Percentiles rank a stretch among this genome's conserved stretches.
phyloP scores from a whole-genome alignment of 1,284 basidiomycete genomes.

The Meira miltonrushii region DNA sequence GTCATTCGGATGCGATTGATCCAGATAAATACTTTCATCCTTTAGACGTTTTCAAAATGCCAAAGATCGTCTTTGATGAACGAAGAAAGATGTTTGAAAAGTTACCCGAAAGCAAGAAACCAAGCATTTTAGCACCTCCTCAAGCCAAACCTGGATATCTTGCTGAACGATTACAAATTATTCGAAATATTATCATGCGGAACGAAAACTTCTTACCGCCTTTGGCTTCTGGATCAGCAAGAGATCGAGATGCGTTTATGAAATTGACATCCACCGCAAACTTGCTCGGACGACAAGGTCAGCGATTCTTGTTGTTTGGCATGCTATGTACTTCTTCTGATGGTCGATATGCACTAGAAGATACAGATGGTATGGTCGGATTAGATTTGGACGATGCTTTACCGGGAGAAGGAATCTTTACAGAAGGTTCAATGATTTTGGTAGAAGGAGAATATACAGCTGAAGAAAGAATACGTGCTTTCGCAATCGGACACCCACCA shows the following conservation, averaged over 20 bases:
- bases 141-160: conserved; percentile 26
- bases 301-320: conserved; percentile 87
- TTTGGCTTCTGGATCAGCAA: conserved; percentile 23
- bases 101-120: neutral
- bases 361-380: conserved; percentile 82
- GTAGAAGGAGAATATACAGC: conserved; percentile 95
- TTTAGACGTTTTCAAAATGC: conserved; percentile 90
- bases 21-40: conserved; percentile 78
- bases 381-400: conserved; percentile 77
- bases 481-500: conserved; percentile 94
- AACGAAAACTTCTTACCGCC: conserved; percentile 51
- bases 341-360: conserved; percentile 83
- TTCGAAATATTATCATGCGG: conserved; percentile 39
- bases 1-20: conserved; percentile 63
- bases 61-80: conserved; percentile 78
- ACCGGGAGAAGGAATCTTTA: conserved; percentile 92
- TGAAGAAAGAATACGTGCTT: conserved; percentile 77
- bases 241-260: conserved; percentile 31
- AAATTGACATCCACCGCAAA: conserved; percentile 81
- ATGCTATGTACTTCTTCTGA: conserved; percentile 86
- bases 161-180: conserved; percentile 36
- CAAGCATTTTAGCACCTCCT: conserved; percentile 33
- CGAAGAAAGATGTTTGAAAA: conserved; percentile 74
- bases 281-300: conserved; percentile 79
- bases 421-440: conserved; percentile 88